Base-by-base conservation (phyloP, 805 yeast species). In the Starmerella sp. region DNA sequence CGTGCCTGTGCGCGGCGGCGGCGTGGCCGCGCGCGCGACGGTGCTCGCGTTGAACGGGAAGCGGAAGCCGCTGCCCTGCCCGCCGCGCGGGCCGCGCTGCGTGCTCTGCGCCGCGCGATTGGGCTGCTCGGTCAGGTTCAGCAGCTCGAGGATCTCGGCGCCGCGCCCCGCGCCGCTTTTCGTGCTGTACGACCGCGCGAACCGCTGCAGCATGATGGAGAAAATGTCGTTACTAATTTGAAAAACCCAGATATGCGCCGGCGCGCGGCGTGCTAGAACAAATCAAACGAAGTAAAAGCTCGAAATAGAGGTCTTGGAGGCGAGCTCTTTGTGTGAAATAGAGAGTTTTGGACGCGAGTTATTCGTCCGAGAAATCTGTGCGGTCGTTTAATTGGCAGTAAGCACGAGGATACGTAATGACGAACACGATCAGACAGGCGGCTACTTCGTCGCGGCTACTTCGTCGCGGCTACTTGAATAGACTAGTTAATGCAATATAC, bases 1-100 rank as follows among this genome's bases (percentile, higher is more conserved):
- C 28, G 57, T 57, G 14, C 71, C 71, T 8, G 70, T 66, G 36
- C 71, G 62, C 10, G 69, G 69, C 14, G 63, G 60, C 43, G 57
- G 53, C 45, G 45, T 15, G 38, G 52, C 44, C 37, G 47, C 35
- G 31, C 50, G 49, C 37, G 49, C 49, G 6, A 46, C 31, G 22
- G 49, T 46, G 49, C 38, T 32, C n/a, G 49, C 49, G 49, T 46
- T 46, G 30, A 46, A 46, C 9, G 49, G 49, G 32, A 46, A 28
- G 15, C 49, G 49, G 31, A 46, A 29, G 8, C 49, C 49, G 22
- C 28, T 29, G 28, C 54, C 39, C 32, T 48, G 49, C 14, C 48
- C 36, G 30, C 46, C 54, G 14, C 50, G 45, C 36, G 43, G 36
- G 37, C 48, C 38, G 46, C 47, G 38, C 35, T 38, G 53, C 32